Conservation (phyloP, 805 yeast genomes). For the Starmerella stellata region DNA sequence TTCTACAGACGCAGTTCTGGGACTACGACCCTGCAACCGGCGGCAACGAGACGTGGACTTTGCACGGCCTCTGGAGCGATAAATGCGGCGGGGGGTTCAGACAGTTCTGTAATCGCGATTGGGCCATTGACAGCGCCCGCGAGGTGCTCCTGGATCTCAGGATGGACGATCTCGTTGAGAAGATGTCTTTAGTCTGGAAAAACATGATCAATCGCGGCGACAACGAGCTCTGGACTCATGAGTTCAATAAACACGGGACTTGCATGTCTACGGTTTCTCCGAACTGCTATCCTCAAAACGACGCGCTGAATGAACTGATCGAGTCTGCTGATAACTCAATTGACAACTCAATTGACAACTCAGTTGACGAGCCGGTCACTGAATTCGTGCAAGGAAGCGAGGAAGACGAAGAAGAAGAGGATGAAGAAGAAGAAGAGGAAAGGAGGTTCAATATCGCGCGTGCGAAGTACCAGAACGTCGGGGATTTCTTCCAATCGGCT, state of each 20-base stretch:
- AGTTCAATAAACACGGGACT: slow-evolving; percentile 86
- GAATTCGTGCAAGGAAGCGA: no score
- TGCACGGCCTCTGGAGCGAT: slow-evolving; percentile 84
- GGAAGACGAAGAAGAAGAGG: no score
- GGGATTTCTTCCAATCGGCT: slow-evolving; percentile 49
- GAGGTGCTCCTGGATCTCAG: slow-evolving; percentile 28
- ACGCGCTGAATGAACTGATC: no score
- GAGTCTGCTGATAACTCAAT: no score
- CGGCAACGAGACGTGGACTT: slow-evolving; percentile 50
- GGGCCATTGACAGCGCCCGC: slow-evolving; percentile 37
- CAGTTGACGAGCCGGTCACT: neutral
- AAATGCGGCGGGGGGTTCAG: slow-evolving; percentile 66
- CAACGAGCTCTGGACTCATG: slow-evolving; percentile 68
- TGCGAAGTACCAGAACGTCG: slow-evolving; percentile 29
- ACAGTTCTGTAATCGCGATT: slow-evolving; percentile 53
- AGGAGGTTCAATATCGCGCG: no score
- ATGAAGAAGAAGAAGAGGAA: no score
- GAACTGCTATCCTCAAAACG: slow-evolving; percentile 45
- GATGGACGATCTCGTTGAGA: slow-evolving; percentile 33
- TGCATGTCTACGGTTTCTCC: slow-evolving; percentile 71
- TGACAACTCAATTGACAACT: no score
- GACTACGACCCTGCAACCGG: slow-evolving; percentile 64
- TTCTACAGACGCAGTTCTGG: slow-evolving; percentile 85
- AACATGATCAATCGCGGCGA: slow-evolving; percentile 45
- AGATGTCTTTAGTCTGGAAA: slow-evolving; percentile 54